Conservation (phyloP, 2,329 filamentous ascomycete genomes). For the Ophiostoma piceae region DNA sequence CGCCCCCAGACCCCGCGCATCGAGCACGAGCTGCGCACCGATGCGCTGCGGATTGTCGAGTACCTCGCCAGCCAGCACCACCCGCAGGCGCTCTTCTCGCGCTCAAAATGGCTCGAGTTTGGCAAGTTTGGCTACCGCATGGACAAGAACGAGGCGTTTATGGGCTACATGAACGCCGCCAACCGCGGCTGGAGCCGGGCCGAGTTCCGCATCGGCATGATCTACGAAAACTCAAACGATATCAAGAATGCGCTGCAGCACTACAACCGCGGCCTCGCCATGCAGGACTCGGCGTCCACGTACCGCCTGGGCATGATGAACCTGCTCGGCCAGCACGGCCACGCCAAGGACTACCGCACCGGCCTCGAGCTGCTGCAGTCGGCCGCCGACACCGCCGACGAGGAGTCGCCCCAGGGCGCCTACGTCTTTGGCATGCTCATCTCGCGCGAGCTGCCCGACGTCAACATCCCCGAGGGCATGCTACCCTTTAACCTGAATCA, state of each 20-base stretch:
- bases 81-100: constrained; percentile 89
- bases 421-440: constrained; percentile 96
- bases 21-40: constrained; percentile 80
- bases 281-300: constrained; percentile 79
- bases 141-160: constrained; percentile 92
- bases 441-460: constrained; percentile 83
- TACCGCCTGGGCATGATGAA: constrained; percentile 96
- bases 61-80: constrained; percentile 90
- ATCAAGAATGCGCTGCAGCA: constrained; percentile 84
- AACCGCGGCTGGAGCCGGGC: constrained; percentile 81
- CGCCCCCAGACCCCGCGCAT: constrained; percentile 75
- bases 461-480: constrained; percentile 66
- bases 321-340: constrained; percentile 85
- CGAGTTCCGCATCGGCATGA: constrained; percentile 97
- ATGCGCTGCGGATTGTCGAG: constrained; percentile 85
- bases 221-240: constrained; percentile 93
- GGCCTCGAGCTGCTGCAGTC: constrained; percentile 78
- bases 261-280: constrained; percentile 74
- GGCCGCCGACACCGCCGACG: constrained; percentile 82
- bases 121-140: constrained; percentile 86
- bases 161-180: constrained; percentile 75
- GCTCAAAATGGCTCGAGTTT: constrained; percentile 96
- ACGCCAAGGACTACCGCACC: constrained; percentile 69
- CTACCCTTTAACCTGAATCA: constrained; percentile 66
- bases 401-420: constrained; percentile 93